A percentile compares a stretch with the other conserved stretches of the same genome.
Conservation (phyloP, 2,329 filamentous ascomycete genomes). For the Coniochaeta prunicola region DNA sequence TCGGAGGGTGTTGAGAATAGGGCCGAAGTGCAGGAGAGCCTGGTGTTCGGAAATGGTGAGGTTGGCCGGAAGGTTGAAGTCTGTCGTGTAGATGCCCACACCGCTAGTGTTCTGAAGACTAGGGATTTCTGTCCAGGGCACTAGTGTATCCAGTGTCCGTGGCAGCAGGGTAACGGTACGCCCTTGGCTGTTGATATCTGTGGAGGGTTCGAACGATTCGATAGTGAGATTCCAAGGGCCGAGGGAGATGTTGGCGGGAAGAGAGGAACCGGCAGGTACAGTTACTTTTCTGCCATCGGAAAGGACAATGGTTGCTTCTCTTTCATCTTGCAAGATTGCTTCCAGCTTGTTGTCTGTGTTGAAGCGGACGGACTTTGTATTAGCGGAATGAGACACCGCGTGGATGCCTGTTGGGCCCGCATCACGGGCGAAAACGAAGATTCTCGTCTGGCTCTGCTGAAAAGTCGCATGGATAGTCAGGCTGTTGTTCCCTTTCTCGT, state of each 20-base stretch:
- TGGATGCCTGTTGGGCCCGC: not conserved
- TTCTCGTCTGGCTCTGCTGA: not conserved
- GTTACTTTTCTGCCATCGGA: not conserved
- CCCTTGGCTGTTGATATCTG: conserved; percentile 2
- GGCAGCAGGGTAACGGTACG: not conserved
- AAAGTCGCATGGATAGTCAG: not conserved
- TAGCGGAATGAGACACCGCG: not conserved
- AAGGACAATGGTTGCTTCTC: not conserved
- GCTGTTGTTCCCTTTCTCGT: not conserved
- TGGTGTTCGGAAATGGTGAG: not conserved
- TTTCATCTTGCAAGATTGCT: not conserved
- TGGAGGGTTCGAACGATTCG: conserved; percentile 5
- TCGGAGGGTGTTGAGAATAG: conserved; percentile 6
- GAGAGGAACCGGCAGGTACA: not conserved
- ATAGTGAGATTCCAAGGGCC: conserved; percentile 4
- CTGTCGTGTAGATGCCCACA: conserved; percentile 6
- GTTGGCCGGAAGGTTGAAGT: conserved; percentile 2
- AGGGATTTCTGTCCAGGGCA: conserved; percentile 8
- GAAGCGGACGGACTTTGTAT: not conserved
- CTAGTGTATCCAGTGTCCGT: not conserved
- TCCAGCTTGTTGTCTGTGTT: not conserved
- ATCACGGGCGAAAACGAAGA: not conserved
- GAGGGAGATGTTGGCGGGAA: not conserved
- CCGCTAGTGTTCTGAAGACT: conserved; percentile 5
- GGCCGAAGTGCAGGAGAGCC: not conserved